A percentile compares a stretch with the other conserved stretches of the same genome.
These are phyloP conservation scores for Malassezia dermatis DNA, from an alignment of 1,284 basidiomycete species.

Conservation along the genomic window DNA sequence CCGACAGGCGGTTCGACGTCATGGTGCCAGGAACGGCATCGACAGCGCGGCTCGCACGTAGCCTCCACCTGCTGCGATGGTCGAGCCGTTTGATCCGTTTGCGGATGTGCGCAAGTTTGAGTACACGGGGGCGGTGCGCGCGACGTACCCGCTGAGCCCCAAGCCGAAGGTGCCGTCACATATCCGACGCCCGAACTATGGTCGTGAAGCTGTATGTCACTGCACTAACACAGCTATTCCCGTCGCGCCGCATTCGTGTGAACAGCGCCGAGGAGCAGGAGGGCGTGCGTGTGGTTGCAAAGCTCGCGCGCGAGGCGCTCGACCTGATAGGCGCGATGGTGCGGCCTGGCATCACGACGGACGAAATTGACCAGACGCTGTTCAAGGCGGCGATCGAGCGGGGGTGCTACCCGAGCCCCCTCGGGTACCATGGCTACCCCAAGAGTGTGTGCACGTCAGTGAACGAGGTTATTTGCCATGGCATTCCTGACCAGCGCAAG, in stretches of 20 bases:
- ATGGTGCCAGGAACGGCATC: not conserved
- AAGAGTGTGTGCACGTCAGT: constrained; percentile 90
- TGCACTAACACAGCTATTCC: constrained; percentile 25
- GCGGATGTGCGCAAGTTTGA: constrained; percentile 26
- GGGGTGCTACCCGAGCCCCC: constrained; percentile 81
- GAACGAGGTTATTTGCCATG: constrained; percentile 95
- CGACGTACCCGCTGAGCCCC: constrained; percentile 39
- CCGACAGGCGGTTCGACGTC: constrained; percentile 2
- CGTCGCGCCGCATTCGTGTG: constrained; percentile 38
- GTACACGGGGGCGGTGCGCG: constrained; percentile 35
- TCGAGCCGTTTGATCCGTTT: constrained; percentile 32
- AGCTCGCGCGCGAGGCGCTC: constrained; percentile 77
- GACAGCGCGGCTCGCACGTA: not conserved
- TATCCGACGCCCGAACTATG: constrained; percentile 44
- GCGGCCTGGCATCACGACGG: constrained; percentile 82
- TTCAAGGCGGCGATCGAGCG: constrained; percentile 85
- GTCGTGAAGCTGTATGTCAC: constrained; percentile 41
- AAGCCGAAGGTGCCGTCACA: constrained; percentile 37
- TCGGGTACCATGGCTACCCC: constrained; percentile 85
- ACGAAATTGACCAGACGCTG: constrained; percentile 81
- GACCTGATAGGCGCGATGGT: constrained; percentile 77
- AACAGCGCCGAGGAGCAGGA: constrained; percentile 34
- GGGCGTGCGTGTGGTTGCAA: constrained; percentile 36
- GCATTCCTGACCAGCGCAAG: constrained; percentile 49
- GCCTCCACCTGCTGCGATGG: not conserved